phyloP scores from a whole-genome alignment of 768 basidiomycete genomes.

The Rhodotorula kratochvilovae region DNA sequence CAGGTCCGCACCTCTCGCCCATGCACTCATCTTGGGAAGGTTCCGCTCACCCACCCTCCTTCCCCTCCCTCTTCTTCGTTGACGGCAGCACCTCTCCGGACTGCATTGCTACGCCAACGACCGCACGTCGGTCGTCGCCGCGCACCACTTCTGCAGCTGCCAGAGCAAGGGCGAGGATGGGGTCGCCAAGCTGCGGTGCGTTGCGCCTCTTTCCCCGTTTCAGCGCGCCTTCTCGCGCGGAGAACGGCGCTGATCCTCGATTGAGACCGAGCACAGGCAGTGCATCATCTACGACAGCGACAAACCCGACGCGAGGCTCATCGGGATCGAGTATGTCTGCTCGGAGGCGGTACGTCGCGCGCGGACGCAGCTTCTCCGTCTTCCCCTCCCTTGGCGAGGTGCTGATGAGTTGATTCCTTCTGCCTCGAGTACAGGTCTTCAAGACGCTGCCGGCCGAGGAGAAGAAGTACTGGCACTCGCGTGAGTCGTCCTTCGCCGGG shows the following conservation, averaged over 20 bases:
- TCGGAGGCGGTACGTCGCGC: slow-evolving; percentile 53
- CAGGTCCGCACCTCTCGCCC: slow-evolving; percentile 37
- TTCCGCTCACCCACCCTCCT: background rate
- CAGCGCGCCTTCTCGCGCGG: background rate
- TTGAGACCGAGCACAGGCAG: slow-evolving; percentile 42
- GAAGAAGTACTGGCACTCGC: slow-evolving; percentile 56
- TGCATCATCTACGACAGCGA: slow-evolving; percentile 55
- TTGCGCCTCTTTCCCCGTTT: background rate
- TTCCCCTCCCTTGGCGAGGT: no score
- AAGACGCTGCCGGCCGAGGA: slow-evolving; percentile 52
- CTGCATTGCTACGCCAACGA: slow-evolving; percentile 49
- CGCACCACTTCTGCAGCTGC: slow-evolving; percentile 33
- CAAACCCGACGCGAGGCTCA: slow-evolving; percentile 52
- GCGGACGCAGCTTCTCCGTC: no score
- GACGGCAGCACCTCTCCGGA: slow-evolving; percentile 45
- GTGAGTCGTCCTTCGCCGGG: background rate
- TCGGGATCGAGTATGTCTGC: slow-evolving; percentile 58
- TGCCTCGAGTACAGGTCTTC: slow-evolving; percentile 48
- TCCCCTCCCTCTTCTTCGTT: background rate
- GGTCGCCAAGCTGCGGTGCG: background rate
- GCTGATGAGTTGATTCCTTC: background rate
- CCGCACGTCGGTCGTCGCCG: background rate
- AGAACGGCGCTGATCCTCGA: background rate
- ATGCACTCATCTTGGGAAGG: background rate
- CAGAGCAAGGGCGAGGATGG: background rate